Evolutionary conservation across 768 basidiomycete species (phyloP).

Genomic region (Amanita thiersii): DNA sequence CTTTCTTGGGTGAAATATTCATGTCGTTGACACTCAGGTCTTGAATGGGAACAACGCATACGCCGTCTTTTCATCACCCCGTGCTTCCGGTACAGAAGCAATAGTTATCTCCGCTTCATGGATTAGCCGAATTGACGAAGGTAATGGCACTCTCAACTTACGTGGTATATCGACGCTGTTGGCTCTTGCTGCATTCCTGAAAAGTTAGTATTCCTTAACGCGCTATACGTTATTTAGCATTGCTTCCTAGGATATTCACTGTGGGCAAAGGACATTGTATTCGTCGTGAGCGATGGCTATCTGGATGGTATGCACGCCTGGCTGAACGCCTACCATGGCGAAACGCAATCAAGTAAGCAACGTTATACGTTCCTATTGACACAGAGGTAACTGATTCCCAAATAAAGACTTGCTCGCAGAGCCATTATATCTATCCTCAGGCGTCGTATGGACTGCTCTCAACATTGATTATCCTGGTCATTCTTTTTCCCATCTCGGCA

Average conservation of each 20-base stretch:
- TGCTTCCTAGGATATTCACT: slow-evolving; percentile 60
- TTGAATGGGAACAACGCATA: slow-evolving; percentile 74
- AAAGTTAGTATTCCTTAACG: slow-evolving; percentile 41
- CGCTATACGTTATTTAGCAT: slow-evolving; percentile 2
- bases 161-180: slow-evolving; percentile 84
- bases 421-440: slow-evolving; percentile 57
- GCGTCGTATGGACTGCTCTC: slow-evolving; percentile 92
- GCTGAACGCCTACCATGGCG: slow-evolving; percentile 76
- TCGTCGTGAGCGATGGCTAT: slow-evolving; percentile 84
- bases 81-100: slow-evolving; percentile 89
- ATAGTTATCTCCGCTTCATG: slow-evolving; percentile 91
- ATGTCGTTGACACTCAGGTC: slow-evolving; percentile 25
- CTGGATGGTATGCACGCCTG: slow-evolving; percentile 92
- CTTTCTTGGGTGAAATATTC: slow-evolving; percentile 5
- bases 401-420: slow-evolving; percentile 67
- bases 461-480: slow-evolving; percentile 95
- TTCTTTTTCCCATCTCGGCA: slow-evolving; percentile 92
- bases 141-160: slow-evolving; percentile 58
- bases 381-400: slow-evolving; percentile 18
- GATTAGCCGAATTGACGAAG: slow-evolving; percentile 60
- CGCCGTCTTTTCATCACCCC: slow-evolving; percentile 72
- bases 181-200: slow-evolving; percentile 75
- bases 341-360: slow-evolving; percentile 50
- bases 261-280: slow-evolving; percentile 93
- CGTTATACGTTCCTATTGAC: not conserved